Conservation (phyloP, 1,284 basidiomycete species). For the Abortiporus biennis region DNA sequence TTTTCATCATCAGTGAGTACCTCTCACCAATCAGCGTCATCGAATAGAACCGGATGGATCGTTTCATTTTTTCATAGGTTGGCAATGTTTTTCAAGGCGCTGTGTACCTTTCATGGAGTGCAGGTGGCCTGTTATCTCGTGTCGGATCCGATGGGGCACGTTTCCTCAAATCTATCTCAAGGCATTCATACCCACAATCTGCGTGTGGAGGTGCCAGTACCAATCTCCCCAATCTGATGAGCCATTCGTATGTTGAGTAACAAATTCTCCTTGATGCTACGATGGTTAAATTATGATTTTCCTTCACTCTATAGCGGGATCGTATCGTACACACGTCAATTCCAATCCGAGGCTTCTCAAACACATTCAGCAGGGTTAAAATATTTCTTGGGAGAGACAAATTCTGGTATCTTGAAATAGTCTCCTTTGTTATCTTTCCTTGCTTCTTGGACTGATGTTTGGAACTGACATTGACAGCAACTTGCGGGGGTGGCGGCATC, state of each 20-base stretch:
- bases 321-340: conserved; percentile 31
- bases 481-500: conserved; percentile 38
- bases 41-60: not conserved
- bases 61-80: conserved; percentile 14
- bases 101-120: conserved; percentile 36
- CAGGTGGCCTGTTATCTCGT: conserved; percentile 27
- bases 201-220: conserved; percentile 36
- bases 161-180: conserved; percentile 31
- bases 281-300: not conserved
- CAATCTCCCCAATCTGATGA: conserved; percentile 33
- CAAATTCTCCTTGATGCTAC: not conserved
- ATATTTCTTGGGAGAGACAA: conserved; percentile 39
- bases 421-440: not conserved
- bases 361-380: conserved; percentile 30
- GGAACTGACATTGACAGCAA: conserved; percentile 21
- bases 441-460: not conserved
- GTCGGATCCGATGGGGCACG: conserved; percentile 27
- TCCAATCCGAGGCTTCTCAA: conserved; percentile 30
- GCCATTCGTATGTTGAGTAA: conserved; percentile 33
- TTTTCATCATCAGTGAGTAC: conserved; percentile 27
- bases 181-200: conserved; percentile 40
- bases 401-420: not conserved
- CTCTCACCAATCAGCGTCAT: not conserved
- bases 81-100: conserved; percentile 36
- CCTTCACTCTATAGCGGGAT: conserved; percentile 26